phyloP scores from a whole-genome alignment of 306 rosid genomes.

The Rosa rugosa region DNA sequence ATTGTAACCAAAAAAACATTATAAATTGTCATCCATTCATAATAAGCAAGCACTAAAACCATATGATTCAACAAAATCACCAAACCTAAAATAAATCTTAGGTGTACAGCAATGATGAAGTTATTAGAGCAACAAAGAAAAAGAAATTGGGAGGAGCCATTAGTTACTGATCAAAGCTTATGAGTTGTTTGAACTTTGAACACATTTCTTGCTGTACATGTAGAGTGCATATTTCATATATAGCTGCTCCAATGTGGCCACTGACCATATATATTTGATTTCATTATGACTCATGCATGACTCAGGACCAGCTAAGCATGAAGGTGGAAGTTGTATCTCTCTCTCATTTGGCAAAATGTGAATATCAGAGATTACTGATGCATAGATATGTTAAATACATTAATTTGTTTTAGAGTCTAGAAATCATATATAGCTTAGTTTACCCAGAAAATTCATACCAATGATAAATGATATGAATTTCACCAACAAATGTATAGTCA shows the following conservation, averaged over 20 bases:
- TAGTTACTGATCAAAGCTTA: background rate
- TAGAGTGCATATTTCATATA: background rate
- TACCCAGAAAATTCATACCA: background rate
- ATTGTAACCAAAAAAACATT: too few species aligned
- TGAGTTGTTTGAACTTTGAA: background rate
- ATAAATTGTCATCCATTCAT: too few species aligned
- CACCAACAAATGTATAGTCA: background rate
- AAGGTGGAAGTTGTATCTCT: background rate
- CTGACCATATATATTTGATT: background rate
- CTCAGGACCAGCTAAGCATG: background rate
- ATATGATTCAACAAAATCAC: too few species aligned
- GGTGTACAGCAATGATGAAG: background rate
- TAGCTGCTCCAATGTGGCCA: background rate
- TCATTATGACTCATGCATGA: background rate
- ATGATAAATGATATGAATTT: background rate
- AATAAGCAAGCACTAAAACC: too few species aligned
- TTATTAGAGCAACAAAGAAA: background rate
- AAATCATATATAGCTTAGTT: background rate
- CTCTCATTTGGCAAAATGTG: background rate
- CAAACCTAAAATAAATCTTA: too few species aligned
- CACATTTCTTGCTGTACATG: background rate
- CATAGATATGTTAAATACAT: background rate
- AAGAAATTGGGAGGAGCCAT: slow-evolving; percentile 9
- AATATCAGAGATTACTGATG: background rate
- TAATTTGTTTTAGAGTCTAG: background rate